These are phyloP conservation scores for Gaultheria prostrata DNA, from an alignment of 148 eudicot genomes.

Conservation along the genomic window DNA sequence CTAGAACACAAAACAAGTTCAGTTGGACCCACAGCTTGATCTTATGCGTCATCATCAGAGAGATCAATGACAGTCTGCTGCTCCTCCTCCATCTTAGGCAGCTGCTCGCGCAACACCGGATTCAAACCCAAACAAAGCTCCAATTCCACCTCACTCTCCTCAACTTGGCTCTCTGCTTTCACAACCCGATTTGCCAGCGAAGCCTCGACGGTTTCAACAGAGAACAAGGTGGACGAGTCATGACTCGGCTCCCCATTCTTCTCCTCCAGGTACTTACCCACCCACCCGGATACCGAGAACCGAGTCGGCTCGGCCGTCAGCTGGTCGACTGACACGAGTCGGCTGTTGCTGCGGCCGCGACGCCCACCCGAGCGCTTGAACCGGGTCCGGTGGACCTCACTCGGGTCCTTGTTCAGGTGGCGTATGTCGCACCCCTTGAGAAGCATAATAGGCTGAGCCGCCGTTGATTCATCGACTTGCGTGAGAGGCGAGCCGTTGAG, in stretches of 20 bases:
- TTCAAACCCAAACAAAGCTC: slow-evolving; percentile 28
- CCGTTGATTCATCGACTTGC: slow-evolving; percentile 12
- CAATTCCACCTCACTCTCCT: slow-evolving; percentile 18
- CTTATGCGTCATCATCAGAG: slow-evolving; percentile 9
- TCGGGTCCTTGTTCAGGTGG: slow-evolving; percentile 22
- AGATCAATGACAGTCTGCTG: background rate
- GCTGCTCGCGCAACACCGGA: background rate
- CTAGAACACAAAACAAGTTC: too few species aligned
- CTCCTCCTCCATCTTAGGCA: background rate
- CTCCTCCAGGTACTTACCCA: background rate
- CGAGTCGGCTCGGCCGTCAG: background rate
- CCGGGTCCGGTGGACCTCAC: slow-evolving; percentile 7
- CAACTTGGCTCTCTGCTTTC: background rate
- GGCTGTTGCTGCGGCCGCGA: slow-evolving; percentile 13
- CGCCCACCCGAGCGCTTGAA: slow-evolving; percentile 14
- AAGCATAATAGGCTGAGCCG: slow-evolving; percentile 27
- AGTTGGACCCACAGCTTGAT: background rate
- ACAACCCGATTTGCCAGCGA: slow-evolving; percentile 21
- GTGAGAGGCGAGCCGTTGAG: slow-evolving; percentile 47
- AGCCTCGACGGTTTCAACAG: slow-evolving; percentile 39
- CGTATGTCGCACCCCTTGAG: slow-evolving; percentile 43
- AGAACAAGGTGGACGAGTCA: slow-evolving; percentile 32
- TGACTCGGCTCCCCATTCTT: slow-evolving; percentile 19
- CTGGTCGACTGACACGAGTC: background rate
- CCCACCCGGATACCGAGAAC: slow-evolving; percentile 26